Evolutionary conservation across 257 asterid species (phyloP), one percentile per base, ranked within the genome.

Genomic region (Mentha longifolia): DNA sequence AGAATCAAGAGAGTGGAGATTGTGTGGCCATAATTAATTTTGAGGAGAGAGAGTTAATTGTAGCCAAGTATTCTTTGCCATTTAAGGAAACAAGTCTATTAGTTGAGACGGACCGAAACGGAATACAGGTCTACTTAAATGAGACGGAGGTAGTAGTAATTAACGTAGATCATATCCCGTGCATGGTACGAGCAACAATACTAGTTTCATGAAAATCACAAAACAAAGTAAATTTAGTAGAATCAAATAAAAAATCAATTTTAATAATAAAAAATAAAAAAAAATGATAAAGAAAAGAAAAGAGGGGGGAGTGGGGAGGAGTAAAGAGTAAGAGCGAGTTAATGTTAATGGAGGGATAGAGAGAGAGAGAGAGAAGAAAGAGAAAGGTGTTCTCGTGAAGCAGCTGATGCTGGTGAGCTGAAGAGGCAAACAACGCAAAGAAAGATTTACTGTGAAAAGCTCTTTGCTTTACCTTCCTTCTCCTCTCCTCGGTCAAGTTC

Each of bases 381-480:
- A 35, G 70, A 60, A n/a, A 43, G 20, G 20, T 61, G 70, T 65
- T 81, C 81, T 83, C 89, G 87, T 81, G 86, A 83, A 74, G 77
- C 76, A 77, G 85, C 79, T 28, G 63, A 39, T 17, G 76, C 70
- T 72, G 76, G 50, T 15, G 43, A 61, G 56, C 10, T 50, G 43
- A 43, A 45, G 63, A 12, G 61, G 43, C 60, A 46, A 25, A 58
- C 9, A 25, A 58, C 9, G 46, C 33, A 41, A 43, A 37, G 22
- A 41, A 43, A 37, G 22, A 4, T 59, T 6, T 8, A 62, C 15
- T 33, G 70, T 33, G 70, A 41, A 64, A 42, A 19, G n/a, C 45
- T 35, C 61, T 61, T 49, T 64, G 51, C 73, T 73, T 63, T 64
- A 43, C 68, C 22, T 37, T 35, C 45, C 25, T 64, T 61, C 43